Evolutionary conservation across 2,329 filamentous ascomycete species (phyloP).

Genomic region (Xylaria multiplex): DNA sequence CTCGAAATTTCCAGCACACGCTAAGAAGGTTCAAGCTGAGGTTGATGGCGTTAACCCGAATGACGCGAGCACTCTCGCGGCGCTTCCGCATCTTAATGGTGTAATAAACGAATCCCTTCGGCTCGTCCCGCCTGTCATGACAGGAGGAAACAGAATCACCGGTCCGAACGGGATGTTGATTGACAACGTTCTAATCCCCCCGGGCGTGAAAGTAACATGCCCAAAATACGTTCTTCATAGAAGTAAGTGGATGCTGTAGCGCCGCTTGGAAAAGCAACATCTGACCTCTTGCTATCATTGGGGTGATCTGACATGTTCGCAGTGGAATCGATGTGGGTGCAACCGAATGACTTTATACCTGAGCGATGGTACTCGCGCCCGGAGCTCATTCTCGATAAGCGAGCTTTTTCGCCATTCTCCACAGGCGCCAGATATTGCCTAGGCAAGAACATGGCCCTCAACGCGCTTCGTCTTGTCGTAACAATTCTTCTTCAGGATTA

Average conservation of each 20-base stretch:
- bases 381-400: constrained; percentile 38
- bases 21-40: constrained; percentile 32
- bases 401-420: constrained; percentile 38
- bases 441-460: constrained; percentile 36
- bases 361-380: constrained; percentile 40
- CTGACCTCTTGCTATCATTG: background rate
- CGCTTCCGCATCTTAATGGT: constrained; percentile 36
- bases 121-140: constrained; percentile 36
- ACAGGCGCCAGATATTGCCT: constrained; percentile 35
- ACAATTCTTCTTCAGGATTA: constrained; percentile 33
- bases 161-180: constrained; percentile 35
- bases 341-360: constrained; percentile 39
- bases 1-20: constrained; percentile 35
- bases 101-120: constrained; percentile 37
- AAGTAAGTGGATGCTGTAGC: constrained; percentile 30
- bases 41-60: constrained; percentile 27
- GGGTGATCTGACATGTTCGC: constrained; percentile 1
- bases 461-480: constrained; percentile 34
- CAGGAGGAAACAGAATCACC: constrained; percentile 32
- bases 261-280: background rate
- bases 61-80: constrained; percentile 27
- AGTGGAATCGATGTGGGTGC: constrained; percentile 39
- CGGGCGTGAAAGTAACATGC: constrained; percentile 35
- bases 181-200: constrained; percentile 34
- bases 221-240: constrained; percentile 39